Evolutionary conservation across 2,329 filamentous ascomycete species (phyloP).

Genomic region (Talaromyces sp.): DNA sequence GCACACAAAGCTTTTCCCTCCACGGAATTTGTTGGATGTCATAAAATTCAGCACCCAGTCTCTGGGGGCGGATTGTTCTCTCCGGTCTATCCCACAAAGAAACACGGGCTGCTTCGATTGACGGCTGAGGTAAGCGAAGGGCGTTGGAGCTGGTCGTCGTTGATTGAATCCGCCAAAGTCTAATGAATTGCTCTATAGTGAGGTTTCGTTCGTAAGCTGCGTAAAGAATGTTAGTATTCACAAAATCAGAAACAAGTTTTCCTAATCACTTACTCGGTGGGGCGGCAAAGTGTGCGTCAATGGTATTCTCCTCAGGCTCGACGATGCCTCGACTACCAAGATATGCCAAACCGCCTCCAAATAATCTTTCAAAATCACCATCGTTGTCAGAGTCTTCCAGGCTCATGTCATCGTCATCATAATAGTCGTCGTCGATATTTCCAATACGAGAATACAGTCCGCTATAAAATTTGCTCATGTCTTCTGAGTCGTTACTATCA

Average conservation of each 20-base stretch:
- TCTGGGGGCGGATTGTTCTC: conserved; percentile 27
- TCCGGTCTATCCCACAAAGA: conserved; percentile 31
- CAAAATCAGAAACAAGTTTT: conserved; percentile 6
- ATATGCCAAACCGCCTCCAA: conserved; percentile 14
- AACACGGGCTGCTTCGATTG: conserved; percentile 28
- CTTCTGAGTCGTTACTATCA: conserved; percentile 26
- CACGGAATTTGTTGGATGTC: conserved; percentile 42
- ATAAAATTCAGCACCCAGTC: conserved; percentile 23
- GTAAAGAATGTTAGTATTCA: neutral
- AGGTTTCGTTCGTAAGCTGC: conserved; percentile 37
- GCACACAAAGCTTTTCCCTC: conserved; percentile 31
- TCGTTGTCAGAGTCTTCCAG: conserved; percentile 27
- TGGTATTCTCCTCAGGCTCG: neutral
- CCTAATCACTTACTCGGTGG: neutral
- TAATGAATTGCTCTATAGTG: conserved; percentile 40
- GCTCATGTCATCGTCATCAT: conserved; percentile 16
- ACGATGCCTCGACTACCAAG: neutral
- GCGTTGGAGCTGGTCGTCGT: conserved; percentile 18
- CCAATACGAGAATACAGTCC: conserved; percentile 11
- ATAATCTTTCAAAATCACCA: conserved; percentile 13
- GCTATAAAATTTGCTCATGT: conserved; percentile 30
- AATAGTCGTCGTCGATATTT: conserved; percentile 16
- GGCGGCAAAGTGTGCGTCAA: neutral
- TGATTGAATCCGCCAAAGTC: conserved; percentile 32
- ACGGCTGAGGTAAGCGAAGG: conserved; percentile 17